These are phyloP conservation scores for Ascochyta fabae DNA, from an alignment of 2,329 filamentous ascomycete species.

Conservation along the genomic window DNA sequence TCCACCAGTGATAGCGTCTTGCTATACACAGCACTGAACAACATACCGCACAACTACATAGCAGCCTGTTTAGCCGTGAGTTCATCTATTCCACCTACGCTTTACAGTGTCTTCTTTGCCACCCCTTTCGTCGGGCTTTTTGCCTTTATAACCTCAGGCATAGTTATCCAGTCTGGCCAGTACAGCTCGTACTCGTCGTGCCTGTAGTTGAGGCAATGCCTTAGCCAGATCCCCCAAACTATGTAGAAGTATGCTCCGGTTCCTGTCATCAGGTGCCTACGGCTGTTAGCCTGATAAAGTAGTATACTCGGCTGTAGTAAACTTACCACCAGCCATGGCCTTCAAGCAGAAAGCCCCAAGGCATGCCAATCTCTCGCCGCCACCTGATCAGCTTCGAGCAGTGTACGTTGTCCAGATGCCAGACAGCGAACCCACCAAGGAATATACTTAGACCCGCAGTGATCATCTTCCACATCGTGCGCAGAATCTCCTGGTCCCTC, in stretches of 20 bases:
- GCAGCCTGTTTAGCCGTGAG: too few relatives aligned
- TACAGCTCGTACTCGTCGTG: conserved; percentile 74
- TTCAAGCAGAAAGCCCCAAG: conserved; percentile 79
- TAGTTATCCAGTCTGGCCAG: conserved; percentile 68
- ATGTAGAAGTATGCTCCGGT: conserved; percentile 85
- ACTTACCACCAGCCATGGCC: conserved; percentile 75
- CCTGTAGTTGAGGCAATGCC: conserved; percentile 74
- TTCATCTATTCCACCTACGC: background rate
- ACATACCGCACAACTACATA: background rate
- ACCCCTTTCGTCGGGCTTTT: conserved; percentile 22
- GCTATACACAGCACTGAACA: background rate
- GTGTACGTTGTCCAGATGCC: conserved; percentile 80
- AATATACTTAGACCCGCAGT: conserved; percentile 72
- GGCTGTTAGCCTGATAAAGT: background rate
- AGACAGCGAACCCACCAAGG: conserved; percentile 75
- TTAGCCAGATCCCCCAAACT: conserved; percentile 81
- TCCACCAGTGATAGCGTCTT: conserved; percentile 7
- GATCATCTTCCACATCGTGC: conserved; percentile 79
- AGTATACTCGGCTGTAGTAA: background rate
- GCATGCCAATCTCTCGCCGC: conserved; percentile 73
- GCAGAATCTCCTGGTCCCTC: conserved; percentile 64
- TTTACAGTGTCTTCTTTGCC: conserved; percentile 40
- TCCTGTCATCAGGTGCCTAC: conserved; percentile 79
- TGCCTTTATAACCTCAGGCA: conserved; percentile 59
- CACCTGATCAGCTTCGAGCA: conserved; percentile 70